Percentiles rank a stretch among this genome's conserved stretches.
phyloP scores from a whole-genome alignment of 768 basidiomycete species.

The Kwoniella bestiolae region DNA sequence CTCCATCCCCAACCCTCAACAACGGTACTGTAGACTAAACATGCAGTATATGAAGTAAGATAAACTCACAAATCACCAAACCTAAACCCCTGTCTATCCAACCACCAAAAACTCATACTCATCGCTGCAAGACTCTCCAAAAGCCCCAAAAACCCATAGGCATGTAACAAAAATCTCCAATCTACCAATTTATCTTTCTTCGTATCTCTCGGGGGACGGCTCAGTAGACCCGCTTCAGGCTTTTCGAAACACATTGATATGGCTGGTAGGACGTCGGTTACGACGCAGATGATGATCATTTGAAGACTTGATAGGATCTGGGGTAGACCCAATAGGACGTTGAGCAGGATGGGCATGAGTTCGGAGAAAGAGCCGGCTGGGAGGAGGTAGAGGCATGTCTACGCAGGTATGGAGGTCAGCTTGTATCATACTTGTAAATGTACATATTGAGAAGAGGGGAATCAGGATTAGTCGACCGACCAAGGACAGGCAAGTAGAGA shows the following conservation, averaged over 20 bases:
- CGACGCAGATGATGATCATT: constrained; percentile 64
- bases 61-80: constrained; percentile 48
- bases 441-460: no score
- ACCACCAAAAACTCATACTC: constrained; percentile 62
- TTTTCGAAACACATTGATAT: constrained; percentile 66
- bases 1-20: background rate
- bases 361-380: constrained; percentile 64
- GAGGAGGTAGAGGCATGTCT: constrained; percentile 47
- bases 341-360: constrained; percentile 66
- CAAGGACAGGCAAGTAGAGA: background rate
- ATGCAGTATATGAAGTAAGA: no score
- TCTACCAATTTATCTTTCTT: constrained; percentile 66
- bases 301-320: constrained; percentile 66
- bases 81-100: constrained; percentile 59
- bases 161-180: constrained; percentile 64
- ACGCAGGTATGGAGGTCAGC: background rate
- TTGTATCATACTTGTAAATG: no score
- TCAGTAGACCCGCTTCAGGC: constrained; percentile 67
- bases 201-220: constrained; percentile 64
- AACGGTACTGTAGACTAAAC: no score
- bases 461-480: no score
- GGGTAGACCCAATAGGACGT: constrained; percentile 66
- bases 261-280: constrained; percentile 65
- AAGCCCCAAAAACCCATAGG: constrained; percentile 66
- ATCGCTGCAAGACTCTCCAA: constrained; percentile 62